Conservation (phyloP, 139 green algal species). For the Marvania coccoides region DNA sequence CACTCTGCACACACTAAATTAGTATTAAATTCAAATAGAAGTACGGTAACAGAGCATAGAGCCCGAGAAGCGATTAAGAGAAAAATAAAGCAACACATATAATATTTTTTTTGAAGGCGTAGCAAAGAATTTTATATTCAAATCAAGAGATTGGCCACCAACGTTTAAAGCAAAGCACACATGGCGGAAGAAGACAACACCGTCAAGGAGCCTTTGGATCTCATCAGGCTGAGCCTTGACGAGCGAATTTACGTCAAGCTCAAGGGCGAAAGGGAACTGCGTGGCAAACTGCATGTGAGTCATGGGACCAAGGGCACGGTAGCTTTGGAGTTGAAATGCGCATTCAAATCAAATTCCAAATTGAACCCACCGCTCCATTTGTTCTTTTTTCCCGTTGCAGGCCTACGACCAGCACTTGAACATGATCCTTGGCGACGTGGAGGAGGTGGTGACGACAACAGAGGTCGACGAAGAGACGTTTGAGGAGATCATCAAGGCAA, state of each 20-base stretch:
- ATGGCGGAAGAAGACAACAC: conserved; percentile 57
- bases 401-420: conserved; percentile 99
- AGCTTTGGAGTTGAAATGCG: neutral
- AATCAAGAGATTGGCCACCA: neutral
- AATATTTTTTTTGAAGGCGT: neutral
- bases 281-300: conserved; percentile 88
- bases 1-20: too few species aligned
- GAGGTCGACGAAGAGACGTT: conserved; percentile 99
- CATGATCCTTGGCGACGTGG: conserved; percentile 97
- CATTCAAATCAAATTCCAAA: neutral
- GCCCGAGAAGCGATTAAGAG: too few species aligned
- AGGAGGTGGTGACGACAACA: conserved; percentile 91
- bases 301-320: neutral
- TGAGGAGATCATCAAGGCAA: conserved; percentile 96
- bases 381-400: conserved; percentile 38
- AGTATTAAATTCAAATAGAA: too few species aligned
- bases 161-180: neutral
- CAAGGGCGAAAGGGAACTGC: conserved; percentile 83
- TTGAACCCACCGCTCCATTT: neutral
- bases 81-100: neutral
- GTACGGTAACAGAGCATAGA: too few species aligned
- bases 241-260: conserved; percentile 96
- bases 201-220: conserved; percentile 94
- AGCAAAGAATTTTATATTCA: neutral
- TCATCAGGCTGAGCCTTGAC: conserved; percentile 88